These are phyloP conservation scores for Fusarium graminum DNA, from an alignment of 2,329 filamentous ascomycete species.

Conservation along the genomic window DNA sequence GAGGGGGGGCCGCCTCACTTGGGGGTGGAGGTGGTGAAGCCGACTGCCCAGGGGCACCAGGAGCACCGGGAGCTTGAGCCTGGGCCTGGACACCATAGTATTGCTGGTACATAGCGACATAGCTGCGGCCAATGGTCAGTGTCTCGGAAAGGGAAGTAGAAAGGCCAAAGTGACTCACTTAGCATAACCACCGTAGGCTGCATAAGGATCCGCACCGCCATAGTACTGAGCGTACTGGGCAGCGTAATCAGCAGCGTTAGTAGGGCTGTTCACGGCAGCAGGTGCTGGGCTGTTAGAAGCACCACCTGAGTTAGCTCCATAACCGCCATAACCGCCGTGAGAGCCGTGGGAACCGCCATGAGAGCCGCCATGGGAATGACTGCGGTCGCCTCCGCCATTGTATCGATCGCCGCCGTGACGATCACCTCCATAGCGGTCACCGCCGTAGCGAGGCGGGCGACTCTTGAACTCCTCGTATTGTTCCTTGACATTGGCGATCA, in stretches of 20 bases:
- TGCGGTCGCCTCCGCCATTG: constrained; percentile 55
- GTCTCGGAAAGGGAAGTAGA: neutral
- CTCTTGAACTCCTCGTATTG: constrained; percentile 94
- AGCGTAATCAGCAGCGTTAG: constrained; percentile 71
- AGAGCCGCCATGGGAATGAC: constrained; percentile 45
- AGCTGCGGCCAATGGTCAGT: constrained; percentile 57
- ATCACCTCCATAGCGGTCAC: constrained; percentile 53
- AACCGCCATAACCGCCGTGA: constrained; percentile 43
- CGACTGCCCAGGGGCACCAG: constrained; percentile 58
- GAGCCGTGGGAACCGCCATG: constrained; percentile 51
- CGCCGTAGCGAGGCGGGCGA: constrained; percentile 74
- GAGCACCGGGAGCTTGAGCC: constrained; percentile 59
- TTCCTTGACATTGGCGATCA: constrained; percentile 86
- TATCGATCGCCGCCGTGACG: constrained; percentile 62
- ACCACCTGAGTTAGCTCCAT: constrained; percentile 48
- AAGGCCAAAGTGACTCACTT: constrained; percentile 65
- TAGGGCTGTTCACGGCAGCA: constrained; percentile 48
- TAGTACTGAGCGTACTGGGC: constrained; percentile 90
- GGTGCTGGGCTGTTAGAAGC: constrained; percentile 56
- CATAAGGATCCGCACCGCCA: constrained; percentile 82
- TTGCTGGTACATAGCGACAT: constrained; percentile 80
- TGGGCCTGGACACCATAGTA: constrained; percentile 67
- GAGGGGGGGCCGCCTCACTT: constrained; percentile 72
- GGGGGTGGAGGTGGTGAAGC: constrained; percentile 69
- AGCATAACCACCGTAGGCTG: constrained; percentile 89